Evolutionary conservation across 495 filamentous ascomycete genomes (phyloP).

Genomic region (Tetracladium marchalianum): DNA sequence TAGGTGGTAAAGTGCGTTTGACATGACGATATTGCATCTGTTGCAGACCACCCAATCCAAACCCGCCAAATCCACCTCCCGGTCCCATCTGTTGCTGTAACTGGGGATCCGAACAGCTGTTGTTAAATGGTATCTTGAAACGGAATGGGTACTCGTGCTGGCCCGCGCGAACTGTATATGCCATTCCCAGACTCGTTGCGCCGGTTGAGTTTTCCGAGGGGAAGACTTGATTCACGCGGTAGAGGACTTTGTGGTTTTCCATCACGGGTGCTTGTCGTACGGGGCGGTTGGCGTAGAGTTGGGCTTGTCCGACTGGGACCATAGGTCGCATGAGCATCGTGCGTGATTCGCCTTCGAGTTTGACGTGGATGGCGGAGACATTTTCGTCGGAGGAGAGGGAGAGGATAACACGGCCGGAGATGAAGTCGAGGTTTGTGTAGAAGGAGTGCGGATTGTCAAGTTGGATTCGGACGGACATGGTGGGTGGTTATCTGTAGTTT

Average conservation of each 20-base stretch:
- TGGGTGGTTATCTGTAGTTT: slow-evolving; percentile 2
- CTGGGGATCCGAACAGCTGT: slow-evolving; percentile 53
- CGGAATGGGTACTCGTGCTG: slow-evolving; percentile 81
- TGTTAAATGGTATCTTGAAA: slow-evolving; percentile 94
- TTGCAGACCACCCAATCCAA: slow-evolving; percentile 29
- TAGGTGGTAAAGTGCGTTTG: slow-evolving; percentile 80
- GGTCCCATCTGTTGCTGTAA: slow-evolving; percentile 27
- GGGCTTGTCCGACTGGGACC: slow-evolving; percentile 10
- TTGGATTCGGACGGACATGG: slow-evolving; percentile 70
- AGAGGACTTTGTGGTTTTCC: slow-evolving; percentile 50
- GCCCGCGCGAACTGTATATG: slow-evolving; percentile 63
- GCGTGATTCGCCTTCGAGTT: slow-evolving; percentile 82
- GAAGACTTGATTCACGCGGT: slow-evolving; percentile 71
- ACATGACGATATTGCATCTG: slow-evolving; percentile 54
- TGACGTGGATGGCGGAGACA: slow-evolving; percentile 74
- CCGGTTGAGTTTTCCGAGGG: slow-evolving; percentile 21
- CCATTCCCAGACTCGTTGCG: slow-evolving; percentile 49
- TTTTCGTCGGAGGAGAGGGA: slow-evolving; percentile 51
- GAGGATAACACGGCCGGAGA: slow-evolving; percentile 58
- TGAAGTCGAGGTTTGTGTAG: slow-evolving; percentile 83
- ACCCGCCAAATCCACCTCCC: slow-evolving; percentile 13
- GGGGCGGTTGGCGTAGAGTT: slow-evolving; percentile 19
- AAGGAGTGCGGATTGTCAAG: slow-evolving; percentile 64
- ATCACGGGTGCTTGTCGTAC: slow-evolving; percentile 5
- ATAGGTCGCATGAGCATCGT: slow-evolving; percentile 39